These are phyloP conservation scores for Diaporthe sp. DNA, from an alignment of 2,329 filamentous ascomycete species.

Conservation along the genomic window DNA sequence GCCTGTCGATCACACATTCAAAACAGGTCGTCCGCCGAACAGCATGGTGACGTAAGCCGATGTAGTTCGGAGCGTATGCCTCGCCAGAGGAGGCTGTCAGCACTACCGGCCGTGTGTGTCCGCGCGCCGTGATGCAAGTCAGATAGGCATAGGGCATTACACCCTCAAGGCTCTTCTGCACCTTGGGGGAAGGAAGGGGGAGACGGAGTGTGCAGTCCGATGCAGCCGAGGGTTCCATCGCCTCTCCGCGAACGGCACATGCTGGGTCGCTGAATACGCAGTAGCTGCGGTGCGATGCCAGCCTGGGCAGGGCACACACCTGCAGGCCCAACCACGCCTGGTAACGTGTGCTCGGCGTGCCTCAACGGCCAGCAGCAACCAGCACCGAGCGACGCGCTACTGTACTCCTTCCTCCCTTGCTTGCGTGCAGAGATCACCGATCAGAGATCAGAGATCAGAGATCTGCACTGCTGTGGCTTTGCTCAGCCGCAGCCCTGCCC, in stretches of 20 bases:
- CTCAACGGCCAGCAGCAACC: background rate
- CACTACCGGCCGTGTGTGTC: conserved; percentile 11
- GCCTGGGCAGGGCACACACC: background rate
- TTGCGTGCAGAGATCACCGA: background rate
- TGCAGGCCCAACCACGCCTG: background rate
- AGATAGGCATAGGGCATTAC: background rate
- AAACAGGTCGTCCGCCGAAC: background rate
- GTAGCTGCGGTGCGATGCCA: background rate
- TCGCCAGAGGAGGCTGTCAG: conserved; percentile 12
- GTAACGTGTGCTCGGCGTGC: background rate
- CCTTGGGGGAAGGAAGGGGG: background rate
- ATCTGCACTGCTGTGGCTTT: background rate
- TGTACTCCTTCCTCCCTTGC: background rate
- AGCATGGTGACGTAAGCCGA: background rate
- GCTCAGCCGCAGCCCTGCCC: conserved; percentile 13
- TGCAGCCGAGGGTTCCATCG: background rate
- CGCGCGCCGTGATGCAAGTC: conserved; percentile 10
- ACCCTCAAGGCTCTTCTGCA: background rate
- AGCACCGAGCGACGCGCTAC: background rate
- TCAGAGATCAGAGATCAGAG: background rate
- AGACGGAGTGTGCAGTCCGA: background rate
- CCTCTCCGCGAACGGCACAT: background rate
- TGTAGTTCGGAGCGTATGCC: background rate
- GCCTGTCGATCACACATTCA: conserved; percentile 16
- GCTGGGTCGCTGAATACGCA: background rate